Conservation (phyloP, 1,284 basidiomycete genomes). For the Gomphus sp. region DNA sequence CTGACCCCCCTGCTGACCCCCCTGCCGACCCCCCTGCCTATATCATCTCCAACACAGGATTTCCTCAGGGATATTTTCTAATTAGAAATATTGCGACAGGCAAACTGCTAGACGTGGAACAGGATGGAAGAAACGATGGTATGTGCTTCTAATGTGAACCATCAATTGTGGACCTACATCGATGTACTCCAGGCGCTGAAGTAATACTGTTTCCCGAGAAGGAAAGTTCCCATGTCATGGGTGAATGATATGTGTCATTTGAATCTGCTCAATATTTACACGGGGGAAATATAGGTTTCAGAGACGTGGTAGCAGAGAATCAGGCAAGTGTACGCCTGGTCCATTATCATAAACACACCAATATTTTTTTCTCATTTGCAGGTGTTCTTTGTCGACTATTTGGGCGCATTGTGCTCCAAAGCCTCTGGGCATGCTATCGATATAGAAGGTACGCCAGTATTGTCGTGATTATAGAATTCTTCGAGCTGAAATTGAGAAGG, state of each 20-base stretch:
- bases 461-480: background rate
- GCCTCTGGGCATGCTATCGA: conserved; percentile 75
- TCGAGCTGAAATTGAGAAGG: conserved; percentile 11
- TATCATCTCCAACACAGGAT: conserved; percentile 32
- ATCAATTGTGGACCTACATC: background rate
- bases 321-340: conserved; percentile 35
- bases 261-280: background rate
- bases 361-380: conserved; percentile 17
- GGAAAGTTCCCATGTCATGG: conserved; percentile 65
- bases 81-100: conserved; percentile 52
- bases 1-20: too few relatives aligned
- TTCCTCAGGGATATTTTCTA: conserved; percentile 69
- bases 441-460: conserved; percentile 44
- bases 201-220: conserved; percentile 61
- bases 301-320: conserved; percentile 59
- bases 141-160: background rate
- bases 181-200: conserved; percentile 25
- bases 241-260: conserved; percentile 28
- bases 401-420: conserved; percentile 64
- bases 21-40: conserved; percentile 3
- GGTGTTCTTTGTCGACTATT: conserved; percentile 75
- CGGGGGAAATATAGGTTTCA: conserved; percentile 36
- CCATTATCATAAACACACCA: background rate
- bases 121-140: conserved; percentile 52
- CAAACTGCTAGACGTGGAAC: conserved; percentile 53